These are phyloP conservation scores for Chytriomyces sp. DNA, from an alignment of 192 early-diverging fungal species.

Conservation along the genomic window DNA sequence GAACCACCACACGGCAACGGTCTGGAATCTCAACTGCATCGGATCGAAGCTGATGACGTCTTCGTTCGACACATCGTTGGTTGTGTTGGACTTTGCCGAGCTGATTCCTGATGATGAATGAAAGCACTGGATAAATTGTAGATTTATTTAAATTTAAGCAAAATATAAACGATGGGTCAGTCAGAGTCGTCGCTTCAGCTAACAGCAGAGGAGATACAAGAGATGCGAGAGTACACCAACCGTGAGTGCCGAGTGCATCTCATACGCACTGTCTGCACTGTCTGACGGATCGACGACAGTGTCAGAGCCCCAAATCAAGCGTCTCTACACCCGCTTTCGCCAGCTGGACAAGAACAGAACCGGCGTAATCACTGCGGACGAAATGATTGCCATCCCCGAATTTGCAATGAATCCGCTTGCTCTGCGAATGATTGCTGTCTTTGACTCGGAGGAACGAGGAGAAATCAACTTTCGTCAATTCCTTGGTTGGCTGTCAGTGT, in stretches of 20 bases:
- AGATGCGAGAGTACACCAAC: no score
- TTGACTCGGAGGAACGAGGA: constrained; percentile 43
- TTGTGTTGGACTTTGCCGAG: constrained; percentile 55
- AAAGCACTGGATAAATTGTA: no score
- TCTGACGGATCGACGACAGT: constrained; percentile 24
- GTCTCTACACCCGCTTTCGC: constrained; percentile 52
- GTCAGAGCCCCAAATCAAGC: constrained; percentile 40
- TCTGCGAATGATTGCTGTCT: constrained; percentile 48
- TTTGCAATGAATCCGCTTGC: constrained; percentile 58
- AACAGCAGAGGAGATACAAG: no score
- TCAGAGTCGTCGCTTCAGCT: no score
- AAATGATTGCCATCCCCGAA: constrained; percentile 57
- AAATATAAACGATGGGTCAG: no score
- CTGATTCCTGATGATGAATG: constrained; percentile 12
- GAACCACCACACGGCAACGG: constrained; percentile 47
- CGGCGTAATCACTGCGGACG: constrained; percentile 45
- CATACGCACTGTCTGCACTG: no score
- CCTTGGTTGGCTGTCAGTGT: constrained; percentile 40
- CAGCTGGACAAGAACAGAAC: constrained; percentile 55
- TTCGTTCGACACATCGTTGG: constrained; percentile 54
- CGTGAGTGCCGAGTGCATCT: no score
- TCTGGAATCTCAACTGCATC: constrained; percentile 54
- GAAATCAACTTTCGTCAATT: constrained; percentile 55
- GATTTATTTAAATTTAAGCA: no score
- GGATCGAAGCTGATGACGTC: constrained; percentile 49